Percentiles rank a stretch among this genome's conserved stretches.
These are phyloP conservation scores for Eimeria sp. DNA, from an alignment of 169 alveolate species.

Conservation along the genomic window DNA sequence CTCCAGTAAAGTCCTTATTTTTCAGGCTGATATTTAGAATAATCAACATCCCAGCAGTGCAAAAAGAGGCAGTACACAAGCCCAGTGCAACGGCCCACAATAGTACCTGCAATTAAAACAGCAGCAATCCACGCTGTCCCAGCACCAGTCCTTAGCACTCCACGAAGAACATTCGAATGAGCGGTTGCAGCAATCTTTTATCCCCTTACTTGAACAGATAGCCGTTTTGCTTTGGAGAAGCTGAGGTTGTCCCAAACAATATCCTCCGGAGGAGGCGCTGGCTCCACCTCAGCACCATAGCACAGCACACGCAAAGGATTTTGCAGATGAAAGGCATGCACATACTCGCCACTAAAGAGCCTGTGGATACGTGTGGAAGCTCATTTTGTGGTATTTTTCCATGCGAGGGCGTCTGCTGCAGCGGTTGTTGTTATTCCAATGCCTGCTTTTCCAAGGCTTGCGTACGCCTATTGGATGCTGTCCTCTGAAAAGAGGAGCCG, in stretches of 20 bases:
- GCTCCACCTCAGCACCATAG: slow-evolving; percentile 73
- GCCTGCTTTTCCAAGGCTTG: not conserved
- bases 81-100: slow-evolving; percentile 74
- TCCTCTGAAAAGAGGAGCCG: slow-evolving; percentile 49
- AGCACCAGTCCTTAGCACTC: not conserved
- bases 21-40: slow-evolving; percentile 66
- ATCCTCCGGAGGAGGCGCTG: slow-evolving; percentile 73
- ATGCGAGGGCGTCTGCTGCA: not conserved
- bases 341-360: not conserved
- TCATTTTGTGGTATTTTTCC: not conserved
- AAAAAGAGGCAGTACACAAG: slow-evolving; percentile 56
- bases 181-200: not conserved
- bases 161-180: not conserved
- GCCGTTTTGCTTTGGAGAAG: slow-evolving; percentile 32
- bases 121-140: not conserved
- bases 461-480: slow-evolving; percentile 62
- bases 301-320: slow-evolving; percentile 1
- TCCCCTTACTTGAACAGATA: slow-evolving; percentile 37
- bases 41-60: slow-evolving; percentile 62
- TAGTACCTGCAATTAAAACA: slow-evolving; percentile 34
- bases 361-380: not conserved
- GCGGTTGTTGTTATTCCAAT: not conserved
- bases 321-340: not conserved
- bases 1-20: slow-evolving; percentile 72
- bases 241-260: slow-evolving; percentile 72